These are phyloP conservation scores for Rachicladosporium sp. DNA, from an alignment of 2,329 filamentous ascomycete genomes.

Conservation along the genomic window DNA sequence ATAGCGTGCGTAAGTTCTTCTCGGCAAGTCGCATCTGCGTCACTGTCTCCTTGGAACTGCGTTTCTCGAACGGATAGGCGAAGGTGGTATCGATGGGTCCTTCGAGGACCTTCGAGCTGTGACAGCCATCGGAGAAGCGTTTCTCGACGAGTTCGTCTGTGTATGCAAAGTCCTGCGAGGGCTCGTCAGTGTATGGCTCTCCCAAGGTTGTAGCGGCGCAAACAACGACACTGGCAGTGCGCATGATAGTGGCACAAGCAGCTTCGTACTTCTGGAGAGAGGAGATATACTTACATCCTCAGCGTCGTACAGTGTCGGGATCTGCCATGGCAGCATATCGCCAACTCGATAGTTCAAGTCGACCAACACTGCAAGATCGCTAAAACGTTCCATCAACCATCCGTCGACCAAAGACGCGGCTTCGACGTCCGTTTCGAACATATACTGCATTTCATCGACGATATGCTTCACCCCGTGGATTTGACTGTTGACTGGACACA, in stretches of 20 bases:
- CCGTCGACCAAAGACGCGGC: constrained; percentile 13
- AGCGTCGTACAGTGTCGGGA: no score
- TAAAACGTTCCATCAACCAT: constrained; percentile 15
- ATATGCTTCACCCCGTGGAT: constrained; percentile 12
- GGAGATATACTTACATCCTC: no score
- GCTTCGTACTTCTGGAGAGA: no score
- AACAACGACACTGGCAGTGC: no score
- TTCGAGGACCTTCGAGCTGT: constrained; percentile 6
- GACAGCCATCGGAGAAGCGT: no score
- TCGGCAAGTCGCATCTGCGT: constrained; percentile 37
- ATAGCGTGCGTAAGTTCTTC: constrained; percentile 36
- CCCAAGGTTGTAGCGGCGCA: no score
- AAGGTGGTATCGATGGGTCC: constrained; percentile 25
- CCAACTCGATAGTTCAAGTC: constrained; percentile 8
- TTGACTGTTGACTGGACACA: no score
- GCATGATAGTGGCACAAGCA: no score
- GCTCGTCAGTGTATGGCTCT: no score
- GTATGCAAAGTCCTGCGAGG: background rate
- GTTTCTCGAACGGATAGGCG: constrained; percentile 37
- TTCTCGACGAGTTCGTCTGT: background rate
- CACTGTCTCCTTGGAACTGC: constrained; percentile 34
- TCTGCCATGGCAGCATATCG: no score
- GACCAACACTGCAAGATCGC: constrained; percentile 16
- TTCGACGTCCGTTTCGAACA: constrained; percentile 16
- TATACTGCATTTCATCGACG: constrained; percentile 17